Conservation (phyloP, 2,329 filamentous ascomycete genomes). For the Coniochaeta sp. region DNA sequence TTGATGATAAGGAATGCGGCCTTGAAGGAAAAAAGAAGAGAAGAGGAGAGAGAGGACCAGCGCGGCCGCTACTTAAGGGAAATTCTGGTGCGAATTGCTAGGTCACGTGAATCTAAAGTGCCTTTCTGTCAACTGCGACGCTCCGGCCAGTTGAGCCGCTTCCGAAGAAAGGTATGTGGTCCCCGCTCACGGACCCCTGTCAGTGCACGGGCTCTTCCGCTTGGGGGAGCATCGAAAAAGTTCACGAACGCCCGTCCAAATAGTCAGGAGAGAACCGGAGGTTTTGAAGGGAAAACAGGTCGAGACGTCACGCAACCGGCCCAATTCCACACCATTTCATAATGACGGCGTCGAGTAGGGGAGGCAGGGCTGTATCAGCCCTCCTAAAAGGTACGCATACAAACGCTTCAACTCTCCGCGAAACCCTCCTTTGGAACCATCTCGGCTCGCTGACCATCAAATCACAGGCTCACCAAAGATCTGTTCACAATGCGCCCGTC, state of each 20-base stretch:
- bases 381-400: slow-evolving; percentile 38
- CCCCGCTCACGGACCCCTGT: not conserved
- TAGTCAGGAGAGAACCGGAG: slow-evolving; percentile 8
- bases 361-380: slow-evolving; percentile 40
- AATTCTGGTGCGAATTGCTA: not conserved
- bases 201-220: not conserved
- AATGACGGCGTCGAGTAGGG: slow-evolving; percentile 53
- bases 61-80: slow-evolving; percentile 12
- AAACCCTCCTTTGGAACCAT: not conserved
- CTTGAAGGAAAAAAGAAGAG: slow-evolving; percentile 36
- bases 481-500: slow-evolving; percentile 28
- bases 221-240: slow-evolving; percentile 18
- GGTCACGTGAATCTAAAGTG: not conserved
- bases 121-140: no score
- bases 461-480: slow-evolving; percentile 18
- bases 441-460: not conserved
- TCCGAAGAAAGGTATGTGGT: slow-evolving; percentile 9
- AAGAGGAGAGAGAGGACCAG: slow-evolving; percentile 22
- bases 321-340: slow-evolving; percentile 13
- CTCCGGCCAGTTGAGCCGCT: not conserved
- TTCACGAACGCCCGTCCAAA: slow-evolving; percentile 13
- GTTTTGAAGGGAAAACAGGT: slow-evolving; percentile 4
- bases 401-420: not conserved
- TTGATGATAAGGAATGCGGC: slow-evolving; percentile 96
- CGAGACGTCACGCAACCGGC: not conserved